These are phyloP conservation scores for Didymosphaeria variabile DNA, from an alignment of 2,329 filamentous ascomycete genomes.

Conservation along the genomic window DNA sequence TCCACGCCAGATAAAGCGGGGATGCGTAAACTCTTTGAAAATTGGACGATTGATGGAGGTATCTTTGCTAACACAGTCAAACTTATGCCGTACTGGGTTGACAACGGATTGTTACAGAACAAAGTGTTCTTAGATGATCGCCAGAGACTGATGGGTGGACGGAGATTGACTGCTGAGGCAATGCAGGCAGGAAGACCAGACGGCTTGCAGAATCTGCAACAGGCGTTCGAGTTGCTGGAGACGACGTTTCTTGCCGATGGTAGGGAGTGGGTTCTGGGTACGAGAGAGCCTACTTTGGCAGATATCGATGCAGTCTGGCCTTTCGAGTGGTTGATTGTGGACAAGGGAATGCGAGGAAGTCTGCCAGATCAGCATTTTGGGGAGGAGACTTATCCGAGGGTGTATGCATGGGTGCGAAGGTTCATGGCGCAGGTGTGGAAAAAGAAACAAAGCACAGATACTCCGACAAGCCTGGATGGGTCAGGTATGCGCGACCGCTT, in stretches of 20 bases:
- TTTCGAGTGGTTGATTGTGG: conserved; percentile 69
- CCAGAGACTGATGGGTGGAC: conserved; percentile 49
- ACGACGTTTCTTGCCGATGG: conserved; percentile 70
- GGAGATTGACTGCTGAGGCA: conserved; percentile 51
- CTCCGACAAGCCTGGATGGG: conserved; percentile 52
- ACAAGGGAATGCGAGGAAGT: conserved; percentile 56
- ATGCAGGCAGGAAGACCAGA: conserved; percentile 61
- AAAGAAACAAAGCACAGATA: conserved; percentile 51
- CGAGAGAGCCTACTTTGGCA: conserved; percentile 63
- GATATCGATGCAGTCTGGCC: conserved; percentile 77
- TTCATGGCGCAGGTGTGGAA: conserved; percentile 62
- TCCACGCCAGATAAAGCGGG: conserved; percentile 51
- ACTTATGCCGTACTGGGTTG: conserved; percentile 66
- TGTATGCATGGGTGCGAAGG: conserved; percentile 71
- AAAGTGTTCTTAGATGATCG: conserved; percentile 68
- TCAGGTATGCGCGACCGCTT: conserved; percentile 47
- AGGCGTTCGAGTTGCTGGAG: conserved; percentile 68
- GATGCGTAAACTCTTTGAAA: conserved; percentile 65
- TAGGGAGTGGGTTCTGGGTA: conserved; percentile 70
- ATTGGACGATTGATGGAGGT: conserved; percentile 64
- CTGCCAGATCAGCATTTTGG: conserved; percentile 65
- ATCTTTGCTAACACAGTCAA: conserved; percentile 64
- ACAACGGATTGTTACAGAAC: conserved; percentile 64
- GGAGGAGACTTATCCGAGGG: conserved; percentile 63
- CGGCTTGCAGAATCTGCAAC: conserved; percentile 64